Base-by-base conservation (phyloP, 78 protist genomes). In the Planoprotostelium fungivorum region DNA sequence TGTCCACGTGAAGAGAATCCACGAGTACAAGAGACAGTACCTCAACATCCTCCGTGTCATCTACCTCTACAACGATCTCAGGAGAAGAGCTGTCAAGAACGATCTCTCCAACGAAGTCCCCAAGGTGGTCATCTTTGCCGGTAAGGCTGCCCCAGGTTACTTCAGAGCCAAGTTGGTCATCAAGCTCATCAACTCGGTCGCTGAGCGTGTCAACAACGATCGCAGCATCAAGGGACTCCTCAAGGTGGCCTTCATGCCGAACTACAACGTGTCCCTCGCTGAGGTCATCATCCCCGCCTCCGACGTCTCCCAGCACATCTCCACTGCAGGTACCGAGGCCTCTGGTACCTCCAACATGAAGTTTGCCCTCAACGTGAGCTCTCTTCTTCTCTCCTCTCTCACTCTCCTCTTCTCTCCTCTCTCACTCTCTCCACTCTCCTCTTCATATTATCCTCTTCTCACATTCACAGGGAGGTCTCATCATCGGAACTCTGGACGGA, bases 71-170 rank as follows among this genome's bases (percentile, higher is more conserved):
- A 51, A 51, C 73, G 73, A 91, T 87, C 38, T 35, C 94, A 16
- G 90, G 86, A 36, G 90, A 88, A 85, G 86, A 91, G 91, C 87
- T 88, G 93, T 51, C 89, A 51, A 51, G 73, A 51, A 51, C 73
- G 73, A 51, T 5, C 16, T 51, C 31, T 5, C 73, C 73, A 34
- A 88, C 9, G 93, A 94, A 1, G 96, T 93, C 1, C 96, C 97
- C 37, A 92, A 97, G 51, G 96, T 96, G 25, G 90, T 95, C 84
- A 85, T 97, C 87, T 89, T 98, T 37, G 98, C 96, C 36, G 99
- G 99, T 31, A 98, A 98, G 93, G 98, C 98, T 0, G 99, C 99
- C 1, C 97, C 99, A 35, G 99, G 98, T 10, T 98, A 98, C 89
- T 85, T 94, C 89, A 95, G 86, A 89, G 99, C 99, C 38, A 98